A percentile compares a stretch with the other conserved stretches of the same genome.
phyloP scores from a whole-genome alignment of 108 stramenopile genomes.

The Nitzschia sp. region DNA sequence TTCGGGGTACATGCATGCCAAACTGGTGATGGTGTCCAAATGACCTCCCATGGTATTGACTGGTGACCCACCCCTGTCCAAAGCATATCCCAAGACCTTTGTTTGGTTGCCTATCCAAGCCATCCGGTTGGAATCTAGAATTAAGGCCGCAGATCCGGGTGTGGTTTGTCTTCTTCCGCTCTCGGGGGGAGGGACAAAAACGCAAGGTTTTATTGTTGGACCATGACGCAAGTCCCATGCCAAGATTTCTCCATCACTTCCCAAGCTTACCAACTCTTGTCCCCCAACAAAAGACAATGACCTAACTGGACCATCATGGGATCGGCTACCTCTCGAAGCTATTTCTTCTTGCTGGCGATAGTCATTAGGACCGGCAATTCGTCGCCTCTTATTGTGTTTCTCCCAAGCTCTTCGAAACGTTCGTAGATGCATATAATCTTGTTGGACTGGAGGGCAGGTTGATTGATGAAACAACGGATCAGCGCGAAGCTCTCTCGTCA shows the following conservation, averaged over 20 bases:
- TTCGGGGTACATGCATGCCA: slow-evolving; percentile 32
- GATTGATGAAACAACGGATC: neutral
- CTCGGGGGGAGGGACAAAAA: slow-evolving; percentile 30
- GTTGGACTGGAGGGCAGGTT: slow-evolving; percentile 5
- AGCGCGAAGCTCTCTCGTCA: slow-evolving; percentile 43
- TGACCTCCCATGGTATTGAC: slow-evolving; percentile 55
- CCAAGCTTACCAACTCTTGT: slow-evolving; percentile 53
- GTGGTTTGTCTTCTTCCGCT: slow-evolving; percentile 4
- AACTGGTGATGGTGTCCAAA: slow-evolving; percentile 50
- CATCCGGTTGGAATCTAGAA: slow-evolving; percentile 20
- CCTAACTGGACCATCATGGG: slow-evolving; percentile 44
- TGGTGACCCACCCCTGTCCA: slow-evolving; percentile 49
- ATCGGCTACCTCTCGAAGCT: slow-evolving; percentile 1
- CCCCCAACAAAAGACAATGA: slow-evolving; percentile 61
- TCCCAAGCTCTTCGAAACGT: neutral
- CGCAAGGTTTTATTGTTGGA: slow-evolving; percentile 33
- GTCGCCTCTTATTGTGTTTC: slow-evolving; percentile 11
- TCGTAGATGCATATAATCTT: slow-evolving; percentile 38
- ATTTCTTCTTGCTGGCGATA: slow-evolving; percentile 23
- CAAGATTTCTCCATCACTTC: slow-evolving; percentile 50
- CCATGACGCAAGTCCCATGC: slow-evolving; percentile 69
- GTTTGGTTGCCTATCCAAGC: slow-evolving; percentile 39
- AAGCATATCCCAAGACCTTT: slow-evolving; percentile 43
- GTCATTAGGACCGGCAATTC: slow-evolving; percentile 37
- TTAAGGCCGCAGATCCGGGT: slow-evolving; percentile 9